These are phyloP conservation scores for Abortiporus biennis DNA, from an alignment of 1,284 basidiomycete species.

Conservation along the genomic window DNA sequence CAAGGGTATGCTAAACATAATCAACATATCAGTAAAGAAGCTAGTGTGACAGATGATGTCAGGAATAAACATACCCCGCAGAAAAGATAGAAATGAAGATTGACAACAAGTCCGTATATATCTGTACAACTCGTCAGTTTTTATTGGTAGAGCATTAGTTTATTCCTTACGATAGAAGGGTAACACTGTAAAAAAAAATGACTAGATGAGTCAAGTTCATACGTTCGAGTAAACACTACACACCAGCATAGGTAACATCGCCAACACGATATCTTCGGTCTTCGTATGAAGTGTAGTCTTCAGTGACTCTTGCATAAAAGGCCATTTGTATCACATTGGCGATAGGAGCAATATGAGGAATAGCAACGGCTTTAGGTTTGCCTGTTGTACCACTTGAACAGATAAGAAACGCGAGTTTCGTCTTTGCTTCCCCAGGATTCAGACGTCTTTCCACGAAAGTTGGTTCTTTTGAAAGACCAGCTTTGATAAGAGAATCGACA, in stretches of 20 bases:
- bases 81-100: slow-evolving; percentile 41
- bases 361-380: slow-evolving; percentile 72
- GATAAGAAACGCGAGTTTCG: slow-evolving; percentile 65
- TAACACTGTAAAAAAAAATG: slow-evolving; percentile 17
- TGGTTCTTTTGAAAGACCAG: slow-evolving; percentile 38
- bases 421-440: slow-evolving; percentile 56
- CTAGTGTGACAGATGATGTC: slow-evolving; percentile 2
- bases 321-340: slow-evolving; percentile 62
- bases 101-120: slow-evolving; percentile 67
- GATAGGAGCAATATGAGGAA: slow-evolving; percentile 61
- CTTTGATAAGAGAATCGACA: slow-evolving; percentile 48
- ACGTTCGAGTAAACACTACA: slow-evolving; percentile 17
- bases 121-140: no score
- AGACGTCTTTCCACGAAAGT: slow-evolving; percentile 47
- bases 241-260: slow-evolving; percentile 47
- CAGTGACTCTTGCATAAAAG: slow-evolving; percentile 41
- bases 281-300: slow-evolving; percentile 25
- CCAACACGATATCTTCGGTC: slow-evolving; percentile 40
- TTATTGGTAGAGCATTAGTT: no score
- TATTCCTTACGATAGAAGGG: slow-evolving; percentile 29
- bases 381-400: slow-evolving; percentile 85
- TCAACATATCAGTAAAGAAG: slow-evolving; percentile 8
- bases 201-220: background rate
- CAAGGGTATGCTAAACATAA: slow-evolving; percentile 28
- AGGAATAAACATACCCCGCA: slow-evolving; percentile 38